Evolutionary conservation across 306 rosid genomes (phyloP).

Genomic region (Cicer judaicum): DNA sequence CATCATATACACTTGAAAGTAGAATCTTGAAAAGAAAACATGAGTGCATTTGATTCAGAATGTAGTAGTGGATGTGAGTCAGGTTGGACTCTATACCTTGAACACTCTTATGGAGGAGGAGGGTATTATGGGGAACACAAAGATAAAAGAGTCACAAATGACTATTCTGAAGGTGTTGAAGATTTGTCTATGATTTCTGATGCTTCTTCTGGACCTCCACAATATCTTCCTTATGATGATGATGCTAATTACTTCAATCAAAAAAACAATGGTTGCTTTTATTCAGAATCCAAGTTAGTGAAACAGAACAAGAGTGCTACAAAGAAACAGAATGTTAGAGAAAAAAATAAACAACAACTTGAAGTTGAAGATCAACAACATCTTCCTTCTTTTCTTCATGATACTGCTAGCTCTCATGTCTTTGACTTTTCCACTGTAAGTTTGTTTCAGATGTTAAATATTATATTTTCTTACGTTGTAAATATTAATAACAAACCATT

Average conservation of each 20-base stretch:
- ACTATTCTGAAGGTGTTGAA: constrained; percentile 66
- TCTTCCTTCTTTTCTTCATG: constrained; percentile 67
- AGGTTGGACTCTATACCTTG: constrained; percentile 95
- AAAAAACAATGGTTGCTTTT: constrained; percentile 50
- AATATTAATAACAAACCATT: no score
- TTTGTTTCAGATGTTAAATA: not conserved
- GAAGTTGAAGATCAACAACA: constrained; percentile 45
- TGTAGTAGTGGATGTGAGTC: constrained; percentile 88
- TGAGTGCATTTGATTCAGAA: constrained; percentile 76
- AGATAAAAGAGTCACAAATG: constrained; percentile 43
- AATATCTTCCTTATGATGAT: constrained; percentile 54
- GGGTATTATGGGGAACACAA: constrained; percentile 1
- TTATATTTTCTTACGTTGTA: no score
- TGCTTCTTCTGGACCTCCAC: constrained; percentile 99
- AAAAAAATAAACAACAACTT: constrained; percentile 42
- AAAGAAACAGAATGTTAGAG: constrained; percentile 58
- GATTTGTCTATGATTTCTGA: constrained; percentile 97
- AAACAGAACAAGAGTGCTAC: constrained; percentile 44
- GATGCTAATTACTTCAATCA: constrained; percentile 50
- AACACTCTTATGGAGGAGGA: constrained; percentile 58
- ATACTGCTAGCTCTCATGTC: constrained; percentile 89
- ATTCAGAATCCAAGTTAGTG: constrained; percentile 50
- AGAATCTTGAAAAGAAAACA: constrained; percentile 37
- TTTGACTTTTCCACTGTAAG: constrained; percentile 69
- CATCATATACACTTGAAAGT: constrained; percentile 15